Conservation (phyloP, 495 filamentous ascomycete species). For the Monascus purpureus region DNA sequence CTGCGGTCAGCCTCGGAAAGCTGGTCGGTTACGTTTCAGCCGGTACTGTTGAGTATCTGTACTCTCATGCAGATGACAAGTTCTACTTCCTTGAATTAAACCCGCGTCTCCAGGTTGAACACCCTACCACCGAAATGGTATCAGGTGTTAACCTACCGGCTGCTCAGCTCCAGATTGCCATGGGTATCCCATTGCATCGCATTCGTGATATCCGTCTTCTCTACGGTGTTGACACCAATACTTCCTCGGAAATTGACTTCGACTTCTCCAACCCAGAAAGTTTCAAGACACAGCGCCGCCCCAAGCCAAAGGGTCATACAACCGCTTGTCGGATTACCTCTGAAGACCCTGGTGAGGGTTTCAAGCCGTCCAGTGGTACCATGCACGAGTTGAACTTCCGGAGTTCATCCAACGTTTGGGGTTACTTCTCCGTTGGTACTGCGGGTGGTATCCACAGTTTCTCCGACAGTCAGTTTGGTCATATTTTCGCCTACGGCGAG, state of each 20-base stretch:
- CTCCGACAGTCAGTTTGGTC: constrained; percentile 97
- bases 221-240: constrained; percentile 88
- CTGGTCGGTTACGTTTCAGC: constrained; percentile 98
- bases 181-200: constrained; percentile 92
- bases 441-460: constrained; percentile 96
- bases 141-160: constrained; percentile 94
- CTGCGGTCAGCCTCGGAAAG: constrained; percentile 82
- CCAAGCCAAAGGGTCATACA: constrained; percentile 87
- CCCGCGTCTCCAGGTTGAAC: constrained; percentile 96
- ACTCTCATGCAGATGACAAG: constrained; percentile 95
- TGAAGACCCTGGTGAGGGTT: constrained; percentile 96
- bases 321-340: constrained; percentile 99
- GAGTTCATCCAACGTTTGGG: constrained; percentile 97
- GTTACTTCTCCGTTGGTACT: constrained; percentile 98
- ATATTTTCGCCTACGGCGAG: constrained; percentile 98
- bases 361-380: constrained; percentile 97
- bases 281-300: constrained; percentile 71
- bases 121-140: constrained; percentile 99
- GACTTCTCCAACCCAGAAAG: constrained; percentile 84
- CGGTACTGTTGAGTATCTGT: constrained; percentile 97
- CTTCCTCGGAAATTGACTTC: constrained; percentile 83
- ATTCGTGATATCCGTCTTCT: constrained; percentile 92
- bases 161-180: constrained; percentile 95
- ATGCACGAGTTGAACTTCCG: constrained; percentile 99
- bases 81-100: constrained; percentile 99